phyloP scores from a whole-genome alignment of 768 basidiomycete genomes.

The Galerina marginata region DNA sequence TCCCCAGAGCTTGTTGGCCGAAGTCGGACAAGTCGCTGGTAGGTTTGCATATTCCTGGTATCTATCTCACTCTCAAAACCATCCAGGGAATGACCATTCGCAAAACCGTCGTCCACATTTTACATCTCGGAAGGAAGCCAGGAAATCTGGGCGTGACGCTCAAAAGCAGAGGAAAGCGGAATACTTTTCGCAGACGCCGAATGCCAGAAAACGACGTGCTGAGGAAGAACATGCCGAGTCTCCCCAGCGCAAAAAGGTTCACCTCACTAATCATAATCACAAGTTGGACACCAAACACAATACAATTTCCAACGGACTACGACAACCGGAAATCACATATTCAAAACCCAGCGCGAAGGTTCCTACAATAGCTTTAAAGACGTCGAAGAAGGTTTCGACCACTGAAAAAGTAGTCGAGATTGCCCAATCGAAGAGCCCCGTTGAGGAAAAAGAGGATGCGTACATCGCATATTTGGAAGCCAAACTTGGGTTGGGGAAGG shows the following conservation, averaged over 20 bases:
- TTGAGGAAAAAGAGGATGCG: constrained; percentile 73
- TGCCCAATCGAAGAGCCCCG: background rate
- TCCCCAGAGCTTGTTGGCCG: constrained; percentile 28
- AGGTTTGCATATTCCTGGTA: background rate
- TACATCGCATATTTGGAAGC: constrained; percentile 87
- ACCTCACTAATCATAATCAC: constrained; percentile 20
- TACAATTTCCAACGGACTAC: background rate
- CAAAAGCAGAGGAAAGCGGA: constrained; percentile 69
- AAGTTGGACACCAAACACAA: background rate
- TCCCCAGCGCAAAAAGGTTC: constrained; percentile 56
- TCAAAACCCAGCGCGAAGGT: background rate
- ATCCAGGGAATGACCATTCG: constrained; percentile 16
- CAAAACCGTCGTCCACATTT: constrained; percentile 13
- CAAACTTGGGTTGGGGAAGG: constrained; percentile 64
- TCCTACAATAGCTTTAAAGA: background rate
- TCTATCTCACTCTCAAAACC: constrained; percentile 10
- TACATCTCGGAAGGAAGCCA: constrained; percentile 52
- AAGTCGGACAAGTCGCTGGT: constrained; percentile 22
- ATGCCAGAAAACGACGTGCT: constrained; percentile 40
- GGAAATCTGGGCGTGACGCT: constrained; percentile 65
- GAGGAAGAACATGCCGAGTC: constrained; percentile 51
- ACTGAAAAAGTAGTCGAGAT: constrained; percentile 5
- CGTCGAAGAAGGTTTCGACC: background rate
- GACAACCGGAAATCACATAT: background rate
- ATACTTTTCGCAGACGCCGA: constrained; percentile 49